A percentile compares a stretch with the other conserved stretches of the same genome.
These are phyloP conservation scores for Hemileia vastatrix DNA, from an alignment of 1,284 basidiomycete species.

Conservation along the genomic window DNA sequence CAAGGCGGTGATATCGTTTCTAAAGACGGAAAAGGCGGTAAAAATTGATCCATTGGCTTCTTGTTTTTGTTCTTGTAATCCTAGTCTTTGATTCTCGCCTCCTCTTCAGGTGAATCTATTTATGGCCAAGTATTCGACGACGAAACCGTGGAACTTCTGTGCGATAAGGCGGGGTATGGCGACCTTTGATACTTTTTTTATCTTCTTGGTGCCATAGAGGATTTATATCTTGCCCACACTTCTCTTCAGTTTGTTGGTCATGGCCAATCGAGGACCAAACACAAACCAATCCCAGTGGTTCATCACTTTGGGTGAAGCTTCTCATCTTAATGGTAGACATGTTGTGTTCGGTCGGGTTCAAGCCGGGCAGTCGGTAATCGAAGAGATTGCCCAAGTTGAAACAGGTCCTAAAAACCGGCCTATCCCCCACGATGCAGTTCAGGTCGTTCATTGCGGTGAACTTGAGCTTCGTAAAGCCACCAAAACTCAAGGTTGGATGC, in stretches of 20 bases:
- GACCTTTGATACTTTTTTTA: neutral
- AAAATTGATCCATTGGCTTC: neutral
- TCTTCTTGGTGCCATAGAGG: neutral
- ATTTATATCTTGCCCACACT: neutral
- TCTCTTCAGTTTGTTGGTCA: slow-evolving; percentile 12
- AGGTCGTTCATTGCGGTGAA: slow-evolving; percentile 19
- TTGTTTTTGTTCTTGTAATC: too few relatives aligned
- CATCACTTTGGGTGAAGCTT: slow-evolving; percentile 9
- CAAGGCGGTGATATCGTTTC: slow-evolving; percentile 21
- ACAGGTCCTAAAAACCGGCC: slow-evolving; percentile 19
- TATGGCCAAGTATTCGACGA: slow-evolving; percentile 19
- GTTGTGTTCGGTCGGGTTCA: slow-evolving; percentile 21
- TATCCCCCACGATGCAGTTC: neutral
- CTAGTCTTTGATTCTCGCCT: neutral
- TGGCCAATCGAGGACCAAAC: slow-evolving; percentile 18
- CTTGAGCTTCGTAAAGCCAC: slow-evolving; percentile 9
- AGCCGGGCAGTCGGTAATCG: slow-evolving; percentile 10
- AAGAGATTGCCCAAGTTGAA: slow-evolving; percentile 7
- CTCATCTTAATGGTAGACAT: slow-evolving; percentile 19
- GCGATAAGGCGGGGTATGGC: slow-evolving; percentile 16
- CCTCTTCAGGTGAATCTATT: slow-evolving; percentile 11
- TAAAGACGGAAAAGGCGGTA: slow-evolving; percentile 13
- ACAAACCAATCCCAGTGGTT: slow-evolving; percentile 22
- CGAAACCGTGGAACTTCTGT: slow-evolving; percentile 13
- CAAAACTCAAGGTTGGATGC: neutral